Conservation (phyloP, 73 alveolate genomes). For the Paraurostyla sp. region DNA sequence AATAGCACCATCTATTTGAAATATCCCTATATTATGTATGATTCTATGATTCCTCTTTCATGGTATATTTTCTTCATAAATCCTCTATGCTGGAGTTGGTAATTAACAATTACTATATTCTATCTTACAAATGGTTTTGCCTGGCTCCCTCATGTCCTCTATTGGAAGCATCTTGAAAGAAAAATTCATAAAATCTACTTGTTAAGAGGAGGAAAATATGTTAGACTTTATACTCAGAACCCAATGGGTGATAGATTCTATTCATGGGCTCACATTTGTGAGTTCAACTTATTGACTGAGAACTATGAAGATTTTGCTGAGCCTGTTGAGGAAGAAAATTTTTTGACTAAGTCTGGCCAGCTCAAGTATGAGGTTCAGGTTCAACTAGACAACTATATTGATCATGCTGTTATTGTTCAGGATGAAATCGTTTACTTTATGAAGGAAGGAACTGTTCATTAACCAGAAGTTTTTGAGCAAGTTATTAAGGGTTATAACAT, state of each 20-base stretch:
- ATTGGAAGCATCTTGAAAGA: slow-evolving; percentile 84
- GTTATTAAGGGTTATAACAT: slow-evolving; percentile 91
- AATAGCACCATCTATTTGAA: slow-evolving; percentile 78
- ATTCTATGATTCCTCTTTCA: slow-evolving; percentile 82
- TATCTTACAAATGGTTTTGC: slow-evolving; percentile 72
- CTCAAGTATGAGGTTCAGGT: slow-evolving; percentile 89
- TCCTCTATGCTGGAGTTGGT: slow-evolving; percentile 90
- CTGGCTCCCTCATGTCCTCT: slow-evolving; percentile 87
- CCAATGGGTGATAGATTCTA: slow-evolving; percentile 83
- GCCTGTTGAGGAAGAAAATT: slow-evolving; percentile 80
- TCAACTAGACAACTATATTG: slow-evolving; percentile 88
- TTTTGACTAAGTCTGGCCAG: slow-evolving; percentile 82
- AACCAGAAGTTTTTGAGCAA: slow-evolving; percentile 91
- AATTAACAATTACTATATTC: slow-evolving; percentile 67
- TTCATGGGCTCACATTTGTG: slow-evolving; percentile 90
- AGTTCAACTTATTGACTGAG: slow-evolving; percentile 85
- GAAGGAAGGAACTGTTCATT: slow-evolving; percentile 93
- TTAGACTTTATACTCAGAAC: slow-evolving; percentile 79
- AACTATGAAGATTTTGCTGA: slow-evolving; percentile 85
- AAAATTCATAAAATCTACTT: slow-evolving; percentile 84
- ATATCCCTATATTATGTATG: slow-evolving; percentile 88
- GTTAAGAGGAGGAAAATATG: slow-evolving; percentile 92
- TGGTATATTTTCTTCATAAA: slow-evolving; percentile 87
- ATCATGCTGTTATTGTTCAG: slow-evolving; percentile 86
- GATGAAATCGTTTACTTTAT: slow-evolving; percentile 89